Evolutionary conservation across 1,284 basidiomycete species (phyloP).

Genomic region (Agaricales sp.): DNA sequence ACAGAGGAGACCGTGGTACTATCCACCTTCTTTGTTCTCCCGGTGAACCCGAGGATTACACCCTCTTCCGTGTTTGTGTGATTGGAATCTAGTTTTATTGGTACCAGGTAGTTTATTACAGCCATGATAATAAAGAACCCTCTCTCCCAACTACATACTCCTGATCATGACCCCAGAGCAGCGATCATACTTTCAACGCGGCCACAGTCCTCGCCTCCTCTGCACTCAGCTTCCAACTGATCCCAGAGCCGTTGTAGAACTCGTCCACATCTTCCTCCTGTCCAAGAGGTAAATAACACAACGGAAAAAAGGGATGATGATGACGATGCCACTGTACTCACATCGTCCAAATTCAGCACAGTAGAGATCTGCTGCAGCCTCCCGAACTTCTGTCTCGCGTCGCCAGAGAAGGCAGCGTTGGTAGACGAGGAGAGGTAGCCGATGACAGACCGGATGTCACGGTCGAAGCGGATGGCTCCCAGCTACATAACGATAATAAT

Average conservation of each 20-base stretch:
- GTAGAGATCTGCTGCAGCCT: slow-evolving; percentile 91
- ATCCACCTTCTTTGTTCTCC: not conserved
- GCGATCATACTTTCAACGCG: slow-evolving; percentile 40
- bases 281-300: too few relatives aligned
- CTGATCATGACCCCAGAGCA: not conserved
- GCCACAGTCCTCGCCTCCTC: slow-evolving; percentile 71
- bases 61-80: too few relatives aligned
- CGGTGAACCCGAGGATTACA: not conserved
- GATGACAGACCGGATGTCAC: slow-evolving; percentile 80
- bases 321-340: too few relatives aligned
- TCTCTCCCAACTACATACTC: not conserved
- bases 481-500: slow-evolving; percentile 38
- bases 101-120: too few relatives aligned
- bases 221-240: slow-evolving; percentile 76
- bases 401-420: slow-evolving; percentile 79
- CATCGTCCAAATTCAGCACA: slow-evolving; percentile 81
- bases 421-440: slow-evolving; percentile 55
- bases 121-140: too few relatives aligned
- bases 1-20: slow-evolving; percentile 1
- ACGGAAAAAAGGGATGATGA: slow-evolving; percentile 7
- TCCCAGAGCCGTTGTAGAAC: slow-evolving; percentile 88
- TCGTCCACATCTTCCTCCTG: slow-evolving; percentile 89
- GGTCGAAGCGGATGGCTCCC: slow-evolving; percentile 95
- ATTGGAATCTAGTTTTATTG: too few relatives aligned
- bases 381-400: slow-evolving; percentile 85